Percentiles rank a stretch among this genome's conserved stretches.
These are phyloP conservation scores for Cyberlindnera xishuangbannaensis DNA, from an alignment of 805 yeast species.

Conservation along the genomic window DNA sequence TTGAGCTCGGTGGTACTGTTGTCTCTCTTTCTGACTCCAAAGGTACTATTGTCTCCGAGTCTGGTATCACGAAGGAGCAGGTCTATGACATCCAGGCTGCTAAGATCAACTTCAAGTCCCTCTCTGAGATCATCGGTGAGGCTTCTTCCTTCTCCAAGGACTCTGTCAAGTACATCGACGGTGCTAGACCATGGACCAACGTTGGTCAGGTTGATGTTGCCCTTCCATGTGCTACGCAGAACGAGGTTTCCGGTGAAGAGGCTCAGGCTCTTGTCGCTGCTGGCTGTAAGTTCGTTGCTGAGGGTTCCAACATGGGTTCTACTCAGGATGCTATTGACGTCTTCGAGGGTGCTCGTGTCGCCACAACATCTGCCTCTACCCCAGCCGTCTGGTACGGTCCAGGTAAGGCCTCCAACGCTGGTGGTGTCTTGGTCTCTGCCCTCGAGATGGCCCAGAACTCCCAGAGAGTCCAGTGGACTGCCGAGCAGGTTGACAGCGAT, in stretches of 20 bases:
- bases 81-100: conserved; percentile 69
- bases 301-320: conserved; percentile 99
- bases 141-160: conserved; percentile 51
- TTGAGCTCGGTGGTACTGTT: conserved; percentile 94
- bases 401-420: conserved; percentile 98
- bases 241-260: conserved; percentile 95
- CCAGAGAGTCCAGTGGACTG: conserved; percentile 84
- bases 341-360: conserved; percentile 75
- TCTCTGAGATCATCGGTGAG: conserved; percentile 60
- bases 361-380: conserved; percentile 34
- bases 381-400: conserved; percentile 94
- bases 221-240: conserved; percentile 97
- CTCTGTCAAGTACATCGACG: conserved; percentile 71
- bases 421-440: conserved; percentile 99
- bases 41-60: conserved; percentile 75
- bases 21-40: conserved; percentile 92
- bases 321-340: conserved; percentile 95
- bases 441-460: conserved; percentile 99
- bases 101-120: conserved; percentile 69
- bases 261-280: conserved; percentile 91
- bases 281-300: conserved; percentile 91
- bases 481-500: conserved; percentile 88
- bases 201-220: conserved; percentile 93
- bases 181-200: conserved; percentile 95
- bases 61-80: conserved; percentile 83